A percentile compares a stretch with the other conserved stretches of the same genome.
Evolutionary conservation across 2,329 filamentous ascomycete species (phyloP).

Genomic region (Hypomyces perniciosus): DNA sequence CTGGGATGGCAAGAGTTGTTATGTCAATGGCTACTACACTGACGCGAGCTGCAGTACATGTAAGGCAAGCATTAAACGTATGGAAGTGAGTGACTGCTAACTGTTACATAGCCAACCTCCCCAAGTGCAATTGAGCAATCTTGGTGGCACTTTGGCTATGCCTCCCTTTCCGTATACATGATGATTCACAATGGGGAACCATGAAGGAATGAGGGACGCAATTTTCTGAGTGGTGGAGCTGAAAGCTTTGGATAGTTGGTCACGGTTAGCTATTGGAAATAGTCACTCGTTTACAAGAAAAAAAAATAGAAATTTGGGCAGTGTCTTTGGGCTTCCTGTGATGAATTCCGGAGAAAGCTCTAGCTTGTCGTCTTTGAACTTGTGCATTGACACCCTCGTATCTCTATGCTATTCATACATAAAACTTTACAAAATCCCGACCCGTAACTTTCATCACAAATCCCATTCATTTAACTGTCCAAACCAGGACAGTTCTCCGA

Average conservation of each 20-base stretch:
- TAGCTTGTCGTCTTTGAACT: no score
- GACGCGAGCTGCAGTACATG: background rate
- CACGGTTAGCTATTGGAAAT: background rate
- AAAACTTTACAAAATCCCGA: background rate
- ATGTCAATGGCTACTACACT: background rate
- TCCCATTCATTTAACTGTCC: slow-evolving; percentile 25
- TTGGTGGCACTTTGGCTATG: background rate
- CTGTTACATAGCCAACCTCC: background rate
- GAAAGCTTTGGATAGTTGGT: background rate
- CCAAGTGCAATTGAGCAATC: background rate
- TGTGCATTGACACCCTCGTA: no score
- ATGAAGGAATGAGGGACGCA: no score
- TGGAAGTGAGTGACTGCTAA: background rate
- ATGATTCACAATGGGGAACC: no score
- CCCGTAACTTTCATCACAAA: background rate
- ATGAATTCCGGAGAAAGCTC: no score
- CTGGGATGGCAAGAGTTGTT: background rate
- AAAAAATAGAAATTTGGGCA: background rate
- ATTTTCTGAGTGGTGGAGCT: no score
- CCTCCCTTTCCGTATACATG: no score
- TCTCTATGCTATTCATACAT: background rate
- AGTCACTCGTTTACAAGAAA: background rate
- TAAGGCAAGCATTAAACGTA: background rate
- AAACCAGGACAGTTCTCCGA: slow-evolving; percentile 51
- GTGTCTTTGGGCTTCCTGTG: background rate